phyloP scores from a whole-genome alignment of 768 basidiomycete species.

The Coprinopsis sp. region DNA sequence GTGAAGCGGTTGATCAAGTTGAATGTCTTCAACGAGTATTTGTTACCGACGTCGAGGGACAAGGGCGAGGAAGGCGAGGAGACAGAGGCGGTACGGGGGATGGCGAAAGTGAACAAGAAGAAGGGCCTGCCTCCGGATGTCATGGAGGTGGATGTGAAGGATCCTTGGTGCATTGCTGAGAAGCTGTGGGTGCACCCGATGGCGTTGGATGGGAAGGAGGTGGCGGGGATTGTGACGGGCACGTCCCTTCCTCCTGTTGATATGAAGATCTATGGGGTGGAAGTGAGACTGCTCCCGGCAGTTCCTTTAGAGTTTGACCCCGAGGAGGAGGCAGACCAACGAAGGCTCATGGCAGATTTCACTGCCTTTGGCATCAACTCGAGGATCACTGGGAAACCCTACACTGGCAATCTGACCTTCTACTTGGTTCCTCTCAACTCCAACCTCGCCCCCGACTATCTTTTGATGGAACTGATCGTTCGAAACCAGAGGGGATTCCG shows the following conservation, averaged over 20 bases:
- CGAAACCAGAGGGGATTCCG: constrained; percentile 42
- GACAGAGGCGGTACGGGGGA: constrained; percentile 37
- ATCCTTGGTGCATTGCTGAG: constrained; percentile 60
- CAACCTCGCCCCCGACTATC: constrained; percentile 51
- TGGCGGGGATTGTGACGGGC: constrained; percentile 67
- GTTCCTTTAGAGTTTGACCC: constrained; percentile 35
- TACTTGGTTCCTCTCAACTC: constrained; percentile 64
- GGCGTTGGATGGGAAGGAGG: constrained; percentile 40
- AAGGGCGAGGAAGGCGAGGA: constrained; percentile 47
- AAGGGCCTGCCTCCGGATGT: constrained; percentile 36
- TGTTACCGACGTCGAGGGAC: constrained; percentile 63
- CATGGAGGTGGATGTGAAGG: constrained; percentile 56
- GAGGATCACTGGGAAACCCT: constrained; percentile 55
- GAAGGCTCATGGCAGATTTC: constrained; percentile 58
- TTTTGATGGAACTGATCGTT: constrained; percentile 47
- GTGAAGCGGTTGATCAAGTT: constrained; percentile 63
- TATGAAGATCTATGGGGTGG: constrained; percentile 28
- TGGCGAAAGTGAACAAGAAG: constrained; percentile 26
- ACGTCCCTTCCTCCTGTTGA: constrained; percentile 47
- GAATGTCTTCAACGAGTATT: constrained; percentile 78
- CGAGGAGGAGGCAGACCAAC: constrained; percentile 42
- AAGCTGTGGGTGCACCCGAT: constrained; percentile 64
- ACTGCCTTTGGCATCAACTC: constrained; percentile 59
- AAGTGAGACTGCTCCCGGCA: constrained; percentile 32
- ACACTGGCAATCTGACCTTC: constrained; percentile 47